phyloP scores from a whole-genome alignment of 192 early-diverging fungal species.

The Gamsiella multidivaricata region DNA sequence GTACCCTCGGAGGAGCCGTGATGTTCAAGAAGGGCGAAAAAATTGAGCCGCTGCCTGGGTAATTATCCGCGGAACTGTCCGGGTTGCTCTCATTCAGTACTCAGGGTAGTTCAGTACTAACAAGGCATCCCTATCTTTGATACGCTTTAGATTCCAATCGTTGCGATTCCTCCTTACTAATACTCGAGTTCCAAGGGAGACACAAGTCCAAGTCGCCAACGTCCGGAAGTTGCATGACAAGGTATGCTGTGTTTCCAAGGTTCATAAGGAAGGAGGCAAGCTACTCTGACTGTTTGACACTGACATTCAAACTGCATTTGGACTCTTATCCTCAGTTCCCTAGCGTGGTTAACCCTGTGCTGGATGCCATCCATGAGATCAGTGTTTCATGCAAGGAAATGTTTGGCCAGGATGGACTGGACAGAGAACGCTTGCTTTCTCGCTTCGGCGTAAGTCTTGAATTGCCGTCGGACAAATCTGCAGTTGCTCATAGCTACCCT shows the following conservation, averaged over 20 bases:
- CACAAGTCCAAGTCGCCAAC: constrained; percentile 84
- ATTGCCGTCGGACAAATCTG: no score
- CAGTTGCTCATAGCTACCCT: no score
- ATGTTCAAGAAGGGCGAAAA: constrained; percentile 51
- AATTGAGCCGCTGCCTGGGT: constrained; percentile 50
- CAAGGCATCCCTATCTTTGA: not conserved
- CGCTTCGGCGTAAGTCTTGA: constrained; percentile 38
- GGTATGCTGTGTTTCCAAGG: constrained; percentile 14
- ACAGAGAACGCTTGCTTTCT: constrained; percentile 19
- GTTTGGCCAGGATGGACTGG: constrained; percentile 29
- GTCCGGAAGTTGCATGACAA: constrained; percentile 71
- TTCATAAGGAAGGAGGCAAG: no score
- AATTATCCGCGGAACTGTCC: constrained; percentile 11
- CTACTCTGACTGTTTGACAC: no score
- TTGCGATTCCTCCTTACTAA: constrained; percentile 89
- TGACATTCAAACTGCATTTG: no score
- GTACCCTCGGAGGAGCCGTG: constrained; percentile 77
- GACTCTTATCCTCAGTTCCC: constrained; percentile 65
- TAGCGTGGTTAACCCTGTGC: constrained; percentile 67
- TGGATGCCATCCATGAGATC: constrained; percentile 78
- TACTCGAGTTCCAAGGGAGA: constrained; percentile 90
- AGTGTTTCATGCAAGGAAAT: constrained; percentile 51
- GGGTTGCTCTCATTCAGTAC: no score
- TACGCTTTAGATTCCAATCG: constrained; percentile 61
- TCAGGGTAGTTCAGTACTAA: no score